These are phyloP conservation scores for Ogataea degrootiae DNA, from an alignment of 805 yeast genomes.

Conservation along the genomic window DNA sequence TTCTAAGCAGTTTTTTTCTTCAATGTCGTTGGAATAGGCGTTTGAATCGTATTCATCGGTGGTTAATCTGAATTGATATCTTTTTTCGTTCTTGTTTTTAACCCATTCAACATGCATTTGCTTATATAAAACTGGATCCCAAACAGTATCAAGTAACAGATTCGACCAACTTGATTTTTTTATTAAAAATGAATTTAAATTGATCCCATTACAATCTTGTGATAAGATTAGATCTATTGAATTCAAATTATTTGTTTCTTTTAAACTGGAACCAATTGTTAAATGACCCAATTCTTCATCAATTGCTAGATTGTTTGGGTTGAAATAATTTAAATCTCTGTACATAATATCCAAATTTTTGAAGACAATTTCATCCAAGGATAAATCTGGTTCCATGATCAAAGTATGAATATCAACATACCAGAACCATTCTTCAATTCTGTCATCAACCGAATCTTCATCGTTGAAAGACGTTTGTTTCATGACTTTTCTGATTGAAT, in stretches of 20 bases:
- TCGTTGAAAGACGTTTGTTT: conserved; percentile 19
- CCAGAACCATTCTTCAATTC: conserved; percentile 37
- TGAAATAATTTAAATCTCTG: conserved; percentile 32
- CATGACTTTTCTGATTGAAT: conserved; percentile 32
- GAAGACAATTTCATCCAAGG: conserved; percentile 33
- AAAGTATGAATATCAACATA: conserved; percentile 36
- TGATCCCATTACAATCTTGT: conserved; percentile 41
- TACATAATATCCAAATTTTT: conserved; percentile 26
- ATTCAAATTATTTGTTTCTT: conserved; percentile 24
- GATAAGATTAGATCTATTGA: conserved; percentile 34
- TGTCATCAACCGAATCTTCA: conserved; percentile 19
- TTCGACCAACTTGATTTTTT: conserved; percentile 36
- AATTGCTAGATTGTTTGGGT: conserved; percentile 30
- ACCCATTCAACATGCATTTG: conserved; percentile 33
- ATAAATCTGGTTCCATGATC: conserved; percentile 36
- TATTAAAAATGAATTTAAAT: conserved; percentile 35
- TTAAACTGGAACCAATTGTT: conserved; percentile 16
- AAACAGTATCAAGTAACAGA: conserved; percentile 33
- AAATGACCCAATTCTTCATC: conserved; percentile 26
- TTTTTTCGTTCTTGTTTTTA: conserved; percentile 20
- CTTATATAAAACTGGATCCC: conserved; percentile 37
- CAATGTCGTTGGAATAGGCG: conserved; percentile 36
- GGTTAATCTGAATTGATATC: conserved; percentile 25
- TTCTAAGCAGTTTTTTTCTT: conserved; percentile 36
- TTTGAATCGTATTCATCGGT: conserved; percentile 23